phyloP scores from a whole-genome alignment of 2,329 filamentous ascomycete genomes.

The Arthroderma sp. region DNA sequence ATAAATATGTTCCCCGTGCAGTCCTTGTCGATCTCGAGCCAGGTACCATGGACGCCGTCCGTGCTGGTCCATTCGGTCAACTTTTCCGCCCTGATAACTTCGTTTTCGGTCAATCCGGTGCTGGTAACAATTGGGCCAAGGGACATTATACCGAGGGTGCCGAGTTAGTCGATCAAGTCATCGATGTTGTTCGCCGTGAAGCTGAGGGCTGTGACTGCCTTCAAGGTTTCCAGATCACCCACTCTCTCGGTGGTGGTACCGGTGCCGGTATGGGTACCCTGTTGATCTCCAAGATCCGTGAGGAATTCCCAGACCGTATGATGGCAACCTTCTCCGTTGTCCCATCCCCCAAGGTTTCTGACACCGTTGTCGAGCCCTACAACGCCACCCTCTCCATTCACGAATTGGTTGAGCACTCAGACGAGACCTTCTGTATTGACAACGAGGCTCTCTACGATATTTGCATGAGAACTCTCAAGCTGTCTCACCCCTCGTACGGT shows the following conservation, averaged over 20 bases:
- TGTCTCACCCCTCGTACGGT: slow-evolving; percentile 95
- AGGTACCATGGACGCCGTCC: slow-evolving; percentile 10
- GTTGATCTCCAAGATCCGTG: slow-evolving; percentile 94
- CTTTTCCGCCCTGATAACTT: slow-evolving; percentile 98
- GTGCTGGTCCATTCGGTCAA: slow-evolving; percentile 59
- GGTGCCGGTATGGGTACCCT: slow-evolving; percentile 97
- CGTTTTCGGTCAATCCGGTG: slow-evolving; percentile 91
- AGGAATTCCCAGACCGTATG: slow-evolving; percentile 97
- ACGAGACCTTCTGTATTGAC: slow-evolving; percentile 99
- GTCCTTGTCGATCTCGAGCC: slow-evolving; percentile 85
- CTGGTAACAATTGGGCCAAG: slow-evolving; percentile 98
- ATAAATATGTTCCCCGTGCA: slow-evolving; percentile 43
- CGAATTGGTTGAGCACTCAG: slow-evolving; percentile 99
- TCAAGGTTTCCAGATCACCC: slow-evolving; percentile 96
- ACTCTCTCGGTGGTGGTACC: slow-evolving; percentile 88
- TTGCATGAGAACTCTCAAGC: slow-evolving; percentile 99
- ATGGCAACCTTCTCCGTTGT: slow-evolving; percentile 97
- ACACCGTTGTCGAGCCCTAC: slow-evolving; percentile 99
- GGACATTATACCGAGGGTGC: slow-evolving; percentile 96
- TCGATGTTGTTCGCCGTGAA: slow-evolving; percentile 90
- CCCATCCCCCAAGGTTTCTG: slow-evolving; percentile 96
- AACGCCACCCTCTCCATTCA: slow-evolving; percentile 98
- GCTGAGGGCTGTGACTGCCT: slow-evolving; percentile 94
- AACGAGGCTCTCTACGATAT: slow-evolving; percentile 99
- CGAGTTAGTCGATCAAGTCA: slow-evolving; percentile 85